Percentiles rank a stretch among this genome's conserved stretches.
phyloP scores from a whole-genome alignment of 106 monocot species.

The Iris macrosiphon region DNA sequence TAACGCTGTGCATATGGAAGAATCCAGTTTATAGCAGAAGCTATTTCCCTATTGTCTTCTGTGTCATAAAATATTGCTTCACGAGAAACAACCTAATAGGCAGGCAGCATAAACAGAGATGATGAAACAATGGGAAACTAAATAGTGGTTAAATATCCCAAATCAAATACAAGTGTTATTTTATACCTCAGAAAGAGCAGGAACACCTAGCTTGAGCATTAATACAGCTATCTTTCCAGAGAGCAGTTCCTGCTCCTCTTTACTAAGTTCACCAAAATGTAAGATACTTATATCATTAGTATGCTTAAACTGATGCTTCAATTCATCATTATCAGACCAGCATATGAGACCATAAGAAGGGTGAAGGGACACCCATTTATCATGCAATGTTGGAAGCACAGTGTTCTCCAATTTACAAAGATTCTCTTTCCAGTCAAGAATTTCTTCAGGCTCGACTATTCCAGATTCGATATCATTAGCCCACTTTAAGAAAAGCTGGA shows the following conservation, averaged over 20 bases:
- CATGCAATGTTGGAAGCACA: conserved; percentile 69
- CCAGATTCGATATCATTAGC: conserved; percentile 61
- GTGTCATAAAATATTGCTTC: conserved; percentile 84
- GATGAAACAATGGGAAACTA: neutral
- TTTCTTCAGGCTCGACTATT: conserved; percentile 32
- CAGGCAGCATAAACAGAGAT: neutral
- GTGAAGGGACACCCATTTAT: conserved; percentile 99
- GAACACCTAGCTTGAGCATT: conserved; percentile 61
- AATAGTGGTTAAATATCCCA: neutral
- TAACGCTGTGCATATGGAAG: conserved; percentile 22
- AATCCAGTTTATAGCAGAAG: conserved; percentile 60
- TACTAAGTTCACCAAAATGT: conserved; percentile 53
- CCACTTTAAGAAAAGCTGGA: conserved; percentile 68
- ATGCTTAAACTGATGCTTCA: conserved; percentile 58
- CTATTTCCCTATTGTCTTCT: conserved; percentile 42
- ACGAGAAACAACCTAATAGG: conserved; percentile 59
- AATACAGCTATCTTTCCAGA: conserved; percentile 39
- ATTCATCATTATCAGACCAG: conserved; percentile 84
- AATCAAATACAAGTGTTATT: neutral
- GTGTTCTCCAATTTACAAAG: conserved; percentile 54
- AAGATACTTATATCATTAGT: conserved; percentile 46
- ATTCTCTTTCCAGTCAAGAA: conserved; percentile 50
- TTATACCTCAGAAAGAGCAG: conserved; percentile 73
- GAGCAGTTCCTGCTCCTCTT: conserved; percentile 34
- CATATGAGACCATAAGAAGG: conserved; percentile 77